phyloP scores from a whole-genome alignment of 208 protist genomes.

The Jaenimonas drosophilae region DNA sequence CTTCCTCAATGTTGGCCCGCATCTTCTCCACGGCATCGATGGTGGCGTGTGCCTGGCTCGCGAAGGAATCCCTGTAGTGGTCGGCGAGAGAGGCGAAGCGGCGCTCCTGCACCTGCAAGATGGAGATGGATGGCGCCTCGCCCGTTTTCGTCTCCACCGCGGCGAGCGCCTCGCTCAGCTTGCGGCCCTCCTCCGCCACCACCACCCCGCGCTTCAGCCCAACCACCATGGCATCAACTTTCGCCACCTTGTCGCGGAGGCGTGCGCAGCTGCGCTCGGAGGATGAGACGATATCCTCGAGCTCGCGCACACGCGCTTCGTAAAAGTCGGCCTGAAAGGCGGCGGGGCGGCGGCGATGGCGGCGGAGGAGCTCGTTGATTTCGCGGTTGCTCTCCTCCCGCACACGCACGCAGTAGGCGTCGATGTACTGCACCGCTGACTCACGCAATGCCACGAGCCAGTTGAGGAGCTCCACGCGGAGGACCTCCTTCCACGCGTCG shows the following conservation, averaged over 20 bases:
- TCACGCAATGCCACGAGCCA: constrained; percentile 31
- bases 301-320: constrained; percentile 66
- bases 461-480: constrained; percentile 36
- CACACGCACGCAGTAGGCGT: constrained; percentile 15
- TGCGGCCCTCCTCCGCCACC: constrained; percentile 15
- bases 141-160: constrained; percentile 14
- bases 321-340: constrained; percentile 69
- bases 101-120: constrained; percentile 38
- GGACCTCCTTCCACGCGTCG: constrained; percentile 19
- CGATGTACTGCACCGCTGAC: constrained; percentile 13
- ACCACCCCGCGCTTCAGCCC: constrained; percentile 14
- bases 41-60: constrained; percentile 17
- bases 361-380: constrained; percentile 51
- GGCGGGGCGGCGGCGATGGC: constrained; percentile 70
- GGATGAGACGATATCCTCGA: constrained; percentile 30
- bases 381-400: constrained; percentile 29
- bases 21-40: constrained; percentile 19
- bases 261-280: constrained; percentile 46
- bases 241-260: constrained; percentile 36
- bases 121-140: constrained; percentile 20
- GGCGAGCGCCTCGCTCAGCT: constrained; percentile 27
- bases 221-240: constrained; percentile 26
- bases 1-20: constrained; percentile 22
- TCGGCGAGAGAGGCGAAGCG: constrained; percentile 27
- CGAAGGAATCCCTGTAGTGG: constrained; percentile 30